Base-by-base conservation (phyloP, 768 basidiomycete genomes). In the Rhodotorula diobovata region DNA sequence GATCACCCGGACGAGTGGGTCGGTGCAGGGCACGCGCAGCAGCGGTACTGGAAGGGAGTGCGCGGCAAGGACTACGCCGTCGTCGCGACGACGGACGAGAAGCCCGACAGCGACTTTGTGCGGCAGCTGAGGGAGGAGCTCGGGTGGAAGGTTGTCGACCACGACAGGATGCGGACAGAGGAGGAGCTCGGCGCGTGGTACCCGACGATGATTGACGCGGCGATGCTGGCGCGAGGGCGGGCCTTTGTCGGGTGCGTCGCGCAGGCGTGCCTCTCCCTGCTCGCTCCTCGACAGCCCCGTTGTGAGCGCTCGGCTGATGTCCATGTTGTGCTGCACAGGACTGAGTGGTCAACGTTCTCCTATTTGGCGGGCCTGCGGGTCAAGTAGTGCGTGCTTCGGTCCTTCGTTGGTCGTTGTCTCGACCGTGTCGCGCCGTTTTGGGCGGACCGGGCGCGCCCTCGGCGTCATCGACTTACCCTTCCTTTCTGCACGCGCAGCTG, bases 21-120 rank as follows among this genome's bases (percentile, higher is more conserved):
- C 30, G 70, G 74, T 4, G 51, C 64, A 1, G 67, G 59, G 6
- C 45, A 57, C 45, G 64, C 41, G 20, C 51, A 39, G 37, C 65
- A 71, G 54, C 18, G 32, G 35, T 71, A 41, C 60, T 37, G 41
- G 5, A 9, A 34, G 9, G 70, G 70, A 0, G n/a, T 56, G 11
- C 45, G 70, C 20, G 70, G 21, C 2, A 72, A 73, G 30, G 78
- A 79, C 53, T 81, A 81, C 50, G 82, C 85, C 72, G 85, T 88
- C 35, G 81, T 65, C 54, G 83, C 88, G 82, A 88, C 87, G 28
- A 87, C 86, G 81, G 88, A 89, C 75, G 87, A 89, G 76, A 76
- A 79, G 54, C 82, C 87, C 73, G 74, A 23, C n/a, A 66, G 65
- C 82, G 18, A 81, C 79, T n/a, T 88, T 85, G 86, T 88, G 23